Percentiles rank a stretch among this genome's conserved stretches.
Evolutionary conservation across 768 basidiomycete species (phyloP).

Genomic region (Suillus lakei): DNA sequence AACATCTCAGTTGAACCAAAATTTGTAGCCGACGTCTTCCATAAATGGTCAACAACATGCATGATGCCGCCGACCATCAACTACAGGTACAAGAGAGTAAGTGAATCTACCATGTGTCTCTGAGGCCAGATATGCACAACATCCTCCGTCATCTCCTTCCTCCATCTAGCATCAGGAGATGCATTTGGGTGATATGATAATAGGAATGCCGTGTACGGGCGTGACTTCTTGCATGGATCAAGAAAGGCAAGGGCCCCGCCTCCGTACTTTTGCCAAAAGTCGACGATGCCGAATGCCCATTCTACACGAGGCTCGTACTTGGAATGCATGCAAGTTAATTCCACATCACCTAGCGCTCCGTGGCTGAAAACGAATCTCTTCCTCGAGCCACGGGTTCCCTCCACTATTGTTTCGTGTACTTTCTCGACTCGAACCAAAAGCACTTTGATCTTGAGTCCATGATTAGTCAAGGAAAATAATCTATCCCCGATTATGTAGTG

Average conservation of each 20-base stretch:
- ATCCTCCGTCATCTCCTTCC: constrained; percentile 7
- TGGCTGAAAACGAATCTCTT: background rate
- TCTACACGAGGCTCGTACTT: background rate
- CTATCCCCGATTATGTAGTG: constrained; percentile 1
- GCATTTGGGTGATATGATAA: background rate
- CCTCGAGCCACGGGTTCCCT: constrained; percentile 4
- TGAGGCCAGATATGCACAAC: constrained; percentile 1
- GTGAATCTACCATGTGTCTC: background rate
- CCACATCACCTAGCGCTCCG: background rate
- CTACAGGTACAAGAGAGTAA: background rate
- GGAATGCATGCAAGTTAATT: constrained; percentile 1
- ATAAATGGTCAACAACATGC: background rate
- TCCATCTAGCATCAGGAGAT: constrained; percentile 8
- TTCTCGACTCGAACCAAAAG: constrained; percentile 4
- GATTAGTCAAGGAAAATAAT: constrained; percentile 5
- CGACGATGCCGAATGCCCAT: constrained; percentile 7
- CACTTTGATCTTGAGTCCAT: constrained; percentile 5
- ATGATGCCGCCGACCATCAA: background rate
- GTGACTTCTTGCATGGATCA: background rate
- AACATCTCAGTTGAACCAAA: too few relatives aligned
- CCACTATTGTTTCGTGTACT: background rate
- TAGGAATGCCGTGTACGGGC: constrained; percentile 10
- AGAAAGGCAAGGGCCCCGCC: background rate
- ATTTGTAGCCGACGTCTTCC: too few relatives aligned
- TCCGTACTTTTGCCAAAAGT: constrained; percentile 6